Evolutionary conservation across 2,329 filamentous ascomycete genomes (phyloP).

Genomic region (Penicillium sp.): DNA sequence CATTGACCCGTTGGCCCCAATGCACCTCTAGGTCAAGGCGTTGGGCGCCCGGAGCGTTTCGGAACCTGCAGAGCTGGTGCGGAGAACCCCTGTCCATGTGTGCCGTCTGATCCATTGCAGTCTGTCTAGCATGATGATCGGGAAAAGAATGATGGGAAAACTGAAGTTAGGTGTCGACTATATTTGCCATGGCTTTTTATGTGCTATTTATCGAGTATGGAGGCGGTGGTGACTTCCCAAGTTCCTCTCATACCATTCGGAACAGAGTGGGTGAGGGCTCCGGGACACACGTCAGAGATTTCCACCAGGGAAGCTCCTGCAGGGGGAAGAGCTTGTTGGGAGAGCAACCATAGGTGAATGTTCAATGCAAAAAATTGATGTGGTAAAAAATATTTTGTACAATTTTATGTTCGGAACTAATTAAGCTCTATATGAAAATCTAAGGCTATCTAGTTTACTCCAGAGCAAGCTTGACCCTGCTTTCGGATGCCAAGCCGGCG

Average conservation of each 20-base stretch:
- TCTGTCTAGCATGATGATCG: not conserved
- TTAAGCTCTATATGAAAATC: not conserved
- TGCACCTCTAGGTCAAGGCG: slow-evolving; percentile 1
- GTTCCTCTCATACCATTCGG: slow-evolving; percentile 8
- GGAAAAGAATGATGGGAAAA: not conserved
- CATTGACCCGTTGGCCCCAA: slow-evolving; percentile 1
- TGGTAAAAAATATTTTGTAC: not conserved
- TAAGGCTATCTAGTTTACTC: not conserved
- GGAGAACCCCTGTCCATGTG: slow-evolving; percentile 26
- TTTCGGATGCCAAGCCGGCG: slow-evolving; percentile 24
- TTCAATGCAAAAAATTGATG: not conserved
- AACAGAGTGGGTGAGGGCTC: slow-evolving; percentile 11
- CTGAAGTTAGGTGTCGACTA: not conserved
- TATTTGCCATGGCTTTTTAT: not conserved
- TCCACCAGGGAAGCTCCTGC: slow-evolving; percentile 11
- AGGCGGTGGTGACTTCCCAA: slow-evolving; percentile 4
- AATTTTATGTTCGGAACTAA: not conserved
- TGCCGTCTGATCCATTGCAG: slow-evolving; percentile 2
- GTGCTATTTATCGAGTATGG: not conserved
- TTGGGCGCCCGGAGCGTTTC: slow-evolving; percentile 23
- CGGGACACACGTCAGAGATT: slow-evolving; percentile 30
- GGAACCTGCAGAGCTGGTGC: slow-evolving; percentile 25
- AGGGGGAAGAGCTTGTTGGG: not conserved
- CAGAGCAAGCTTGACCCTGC: slow-evolving; percentile 12
- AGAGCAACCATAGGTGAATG: not conserved